Conservation (phyloP, 2,329 filamentous ascomycete species). For the Aureobasidium melanogenum region DNA sequence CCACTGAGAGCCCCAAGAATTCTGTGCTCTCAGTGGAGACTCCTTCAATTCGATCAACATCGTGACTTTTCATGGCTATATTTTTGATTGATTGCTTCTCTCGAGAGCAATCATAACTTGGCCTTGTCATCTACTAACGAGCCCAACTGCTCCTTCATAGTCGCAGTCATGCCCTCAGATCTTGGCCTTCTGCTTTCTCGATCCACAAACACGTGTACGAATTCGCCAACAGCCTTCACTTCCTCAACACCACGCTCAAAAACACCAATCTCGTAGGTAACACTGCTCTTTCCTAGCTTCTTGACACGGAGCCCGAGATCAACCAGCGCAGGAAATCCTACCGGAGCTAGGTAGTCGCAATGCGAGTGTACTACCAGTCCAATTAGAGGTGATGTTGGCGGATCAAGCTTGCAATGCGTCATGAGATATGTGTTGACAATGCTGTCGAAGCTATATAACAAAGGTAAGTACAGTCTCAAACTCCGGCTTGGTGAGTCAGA, state of each 20-base stretch:
- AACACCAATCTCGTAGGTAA: constrained; percentile 81
- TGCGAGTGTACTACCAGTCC: constrained; percentile 79
- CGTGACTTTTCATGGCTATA: neutral
- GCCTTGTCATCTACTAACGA: constrained; percentile 19
- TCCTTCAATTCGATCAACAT: no score
- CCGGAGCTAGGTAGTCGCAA: constrained; percentile 74
- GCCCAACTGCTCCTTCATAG: constrained; percentile 40
- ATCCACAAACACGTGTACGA: constrained; percentile 84
- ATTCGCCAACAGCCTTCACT: constrained; percentile 77
- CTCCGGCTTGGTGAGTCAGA: constrained; percentile 15
- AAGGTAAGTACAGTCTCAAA: neutral
- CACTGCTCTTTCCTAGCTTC: constrained; percentile 76
- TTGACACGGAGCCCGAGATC: constrained; percentile 76
- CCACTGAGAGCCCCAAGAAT: neutral
- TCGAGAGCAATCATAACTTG: constrained; percentile 13
- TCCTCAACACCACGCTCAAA: constrained; percentile 66
- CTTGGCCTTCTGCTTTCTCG: constrained; percentile 60
- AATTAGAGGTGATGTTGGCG: constrained; percentile 61
- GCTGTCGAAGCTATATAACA: constrained; percentile 62
- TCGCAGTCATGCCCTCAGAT: constrained; percentile 52
- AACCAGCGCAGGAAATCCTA: constrained; percentile 72
- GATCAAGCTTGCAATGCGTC: constrained; percentile 63
- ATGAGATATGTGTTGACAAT: constrained; percentile 86
- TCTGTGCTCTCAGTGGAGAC: neutral
- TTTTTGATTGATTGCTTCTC: neutral